Evolutionary conservation across 1,284 basidiomycete species (phyloP), one percentile per base, ranked within the genome.

Genomic region (Pseudozyma flocculosa): DNA sequence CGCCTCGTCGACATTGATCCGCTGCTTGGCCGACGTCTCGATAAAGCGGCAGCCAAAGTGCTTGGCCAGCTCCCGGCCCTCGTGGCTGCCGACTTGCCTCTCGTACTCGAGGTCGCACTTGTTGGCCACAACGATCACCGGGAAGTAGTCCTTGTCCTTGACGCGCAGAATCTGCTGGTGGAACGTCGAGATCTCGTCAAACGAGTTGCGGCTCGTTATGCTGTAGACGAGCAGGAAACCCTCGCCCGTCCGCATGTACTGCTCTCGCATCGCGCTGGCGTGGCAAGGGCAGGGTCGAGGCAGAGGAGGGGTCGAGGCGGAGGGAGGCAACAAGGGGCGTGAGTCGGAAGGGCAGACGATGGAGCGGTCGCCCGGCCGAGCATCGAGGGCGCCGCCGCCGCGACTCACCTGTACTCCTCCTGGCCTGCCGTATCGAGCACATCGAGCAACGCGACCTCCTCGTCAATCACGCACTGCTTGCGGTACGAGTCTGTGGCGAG

Each of bases 61-160:
- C 79, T 92, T 93, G 2, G 95, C 94, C 54, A 98, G 85, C 73
- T 95, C 92, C 54, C 91, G 90, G 11, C 95, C 95, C 90, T 98
- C 94, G 76, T 94, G 92, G 83, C 89, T 90, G 78, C 91, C 90
- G 17, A 99, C 95, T 80, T 97, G 93, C 55, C 95, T 85, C 80
- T 98, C 95, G 78, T 90, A 95, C 78, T 99, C 95, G 75, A 99
- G 82, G 80, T 99, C 95, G 78, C 91, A 95, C 82, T 99, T 98
- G 84, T 99, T 99, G 32, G 92, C 95, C 9, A 97, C 92, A 45
- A 99, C 88, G 60, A 98, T 90, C 67, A 97, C 91, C 22, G 95
- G 95, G 85, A 97, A 96, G 44, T 87, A 80, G 50, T 98, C 95
- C 80, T 91, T 90, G 81, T 98, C 95, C 82, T 98, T 97, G 67